Conservation (phyloP, 2,329 filamentous ascomycete species). For the Canariomyces notabilis region DNA sequence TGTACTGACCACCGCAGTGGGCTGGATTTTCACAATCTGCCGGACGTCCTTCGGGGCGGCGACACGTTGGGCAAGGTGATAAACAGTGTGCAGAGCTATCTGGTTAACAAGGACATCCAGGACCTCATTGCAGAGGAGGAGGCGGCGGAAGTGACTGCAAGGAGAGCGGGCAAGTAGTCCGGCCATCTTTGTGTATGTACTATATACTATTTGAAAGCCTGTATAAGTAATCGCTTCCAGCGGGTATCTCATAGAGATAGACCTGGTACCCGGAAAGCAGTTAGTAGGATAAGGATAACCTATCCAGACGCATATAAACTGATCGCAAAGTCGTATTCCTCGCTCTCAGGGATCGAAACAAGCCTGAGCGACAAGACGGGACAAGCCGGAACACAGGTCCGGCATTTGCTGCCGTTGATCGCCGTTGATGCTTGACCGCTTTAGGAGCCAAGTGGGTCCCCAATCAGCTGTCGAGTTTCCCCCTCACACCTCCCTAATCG, state of each 20-base stretch:
- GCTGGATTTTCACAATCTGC: constrained; percentile 71
- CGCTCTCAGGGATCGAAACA: no score
- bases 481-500: constrained; percentile 15
- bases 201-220: constrained; percentile 2
- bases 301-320: no score
- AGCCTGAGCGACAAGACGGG: neutral
- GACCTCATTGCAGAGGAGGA: constrained; percentile 61
- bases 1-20: constrained; percentile 87
- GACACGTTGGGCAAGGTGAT: constrained; percentile 69
- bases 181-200: neutral
- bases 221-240: neutral
- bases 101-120: constrained; percentile 69
- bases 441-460: neutral
- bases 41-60: constrained; percentile 71
- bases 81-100: constrained; percentile 71
- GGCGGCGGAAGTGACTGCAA: constrained; percentile 32
- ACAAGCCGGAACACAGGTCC: no score
- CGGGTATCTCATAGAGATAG: neutral
- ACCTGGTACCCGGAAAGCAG: constrained; percentile 1
- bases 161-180: constrained; percentile 15
- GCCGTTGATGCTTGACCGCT: no score
- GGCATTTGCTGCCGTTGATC: no score
- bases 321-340: no score
- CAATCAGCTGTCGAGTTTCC: constrained; percentile 2
- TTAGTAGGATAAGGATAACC: neutral